Percentiles rank a stretch among this genome's conserved stretches.
phyloP scores from a whole-genome alignment of 1,284 basidiomycete genomes.

The Microbotryum silenes-acaulis region DNA sequence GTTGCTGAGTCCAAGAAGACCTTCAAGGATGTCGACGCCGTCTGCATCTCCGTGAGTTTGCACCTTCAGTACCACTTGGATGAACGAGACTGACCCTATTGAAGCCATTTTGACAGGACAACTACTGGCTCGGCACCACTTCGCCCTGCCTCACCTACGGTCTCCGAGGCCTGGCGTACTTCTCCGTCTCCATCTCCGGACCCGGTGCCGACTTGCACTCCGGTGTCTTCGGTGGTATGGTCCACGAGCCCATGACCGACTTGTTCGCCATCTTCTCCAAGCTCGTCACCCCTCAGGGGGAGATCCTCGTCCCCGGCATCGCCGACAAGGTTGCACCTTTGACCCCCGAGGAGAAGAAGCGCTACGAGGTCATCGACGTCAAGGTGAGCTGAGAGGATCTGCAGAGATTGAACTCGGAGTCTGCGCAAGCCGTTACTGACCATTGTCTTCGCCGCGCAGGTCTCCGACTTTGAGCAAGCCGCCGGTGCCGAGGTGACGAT shows the following conservation, averaged over 20 bases:
- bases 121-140: constrained; percentile 38
- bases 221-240: constrained; percentile 46
- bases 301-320: constrained; percentile 85
- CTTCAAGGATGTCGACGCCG: constrained; percentile 86
- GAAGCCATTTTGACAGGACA: constrained; percentile 14
- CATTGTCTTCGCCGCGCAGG: constrained; percentile 59
- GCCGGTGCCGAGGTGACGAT: constrained; percentile 71
- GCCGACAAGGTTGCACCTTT: constrained; percentile 76
- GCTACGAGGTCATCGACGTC: constrained; percentile 43
- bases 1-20: constrained; percentile 68
- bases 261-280: constrained; percentile 53
- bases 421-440: constrained; percentile 44
- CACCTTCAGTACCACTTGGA: constrained; percentile 9
- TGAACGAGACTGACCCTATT: not conserved
- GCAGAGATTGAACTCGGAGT: constrained; percentile 42
- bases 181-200: constrained; percentile 72
- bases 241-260: constrained; percentile 58
- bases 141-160: constrained; percentile 46
- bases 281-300: constrained; percentile 72
- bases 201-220: constrained; percentile 88
- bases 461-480: constrained; percentile 62
- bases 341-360: constrained; percentile 63
- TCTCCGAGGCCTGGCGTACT: constrained; percentile 79
- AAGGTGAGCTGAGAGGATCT: constrained; percentile 12
- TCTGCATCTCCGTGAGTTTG: constrained; percentile 61